Evolutionary conservation across 495 filamentous ascomycete genomes (phyloP).

Genomic region (Trichocladium uniseriatum): DNA sequence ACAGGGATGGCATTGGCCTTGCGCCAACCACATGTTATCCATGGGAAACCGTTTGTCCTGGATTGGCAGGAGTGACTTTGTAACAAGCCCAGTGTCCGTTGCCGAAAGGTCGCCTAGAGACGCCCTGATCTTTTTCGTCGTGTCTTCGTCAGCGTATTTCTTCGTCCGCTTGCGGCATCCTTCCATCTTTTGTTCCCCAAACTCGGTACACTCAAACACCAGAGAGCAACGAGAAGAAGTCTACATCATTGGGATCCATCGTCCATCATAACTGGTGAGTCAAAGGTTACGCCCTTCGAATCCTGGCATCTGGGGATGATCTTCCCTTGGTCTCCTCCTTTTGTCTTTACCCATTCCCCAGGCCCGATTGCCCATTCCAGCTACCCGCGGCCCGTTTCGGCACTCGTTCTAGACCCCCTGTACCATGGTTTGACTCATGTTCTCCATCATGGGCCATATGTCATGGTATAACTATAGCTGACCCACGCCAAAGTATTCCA

Average conservation of each 20-base stretch:
- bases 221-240: not conserved
- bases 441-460: no score
- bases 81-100: not conserved
- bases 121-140: slow-evolving; percentile 13
- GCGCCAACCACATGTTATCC: slow-evolving; percentile 1
- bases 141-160: not conserved
- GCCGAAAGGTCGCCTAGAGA: slow-evolving; percentile 1
- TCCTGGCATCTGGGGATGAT: no score
- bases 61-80: no score
- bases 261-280: no score
- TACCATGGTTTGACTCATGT: slow-evolving; percentile 2
- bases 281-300: no score
- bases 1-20: not conserved
- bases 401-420: not conserved
- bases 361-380: slow-evolving; percentile 1
- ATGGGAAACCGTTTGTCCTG: no score
- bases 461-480: not conserved
- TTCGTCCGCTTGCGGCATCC: slow-evolving; percentile 1
- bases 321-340: not conserved
- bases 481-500: not conserved
- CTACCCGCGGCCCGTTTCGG: slow-evolving; percentile 7
- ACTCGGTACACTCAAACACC: not conserved
- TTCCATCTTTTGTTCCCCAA: not conserved
- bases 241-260: not conserved
- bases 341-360: not conserved